Evolutionary conservation across 192 early-diverging fungal genomes (phyloP).

Genomic region (Linnemannia schmuckeri): DNA sequence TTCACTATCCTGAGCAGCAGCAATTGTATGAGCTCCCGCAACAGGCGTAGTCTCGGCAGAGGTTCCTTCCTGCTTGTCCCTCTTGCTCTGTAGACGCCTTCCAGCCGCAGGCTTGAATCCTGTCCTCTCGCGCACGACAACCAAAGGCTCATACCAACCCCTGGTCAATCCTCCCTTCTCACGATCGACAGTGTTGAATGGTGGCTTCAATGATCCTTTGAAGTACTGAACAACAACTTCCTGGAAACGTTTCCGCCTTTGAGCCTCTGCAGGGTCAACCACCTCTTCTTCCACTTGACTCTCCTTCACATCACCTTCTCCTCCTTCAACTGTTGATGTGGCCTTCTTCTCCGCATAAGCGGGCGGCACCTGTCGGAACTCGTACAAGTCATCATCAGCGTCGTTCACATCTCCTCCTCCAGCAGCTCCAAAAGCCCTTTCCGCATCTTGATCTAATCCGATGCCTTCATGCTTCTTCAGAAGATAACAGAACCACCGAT

Average conservation of each 20-base stretch:
- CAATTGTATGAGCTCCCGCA: not conserved
- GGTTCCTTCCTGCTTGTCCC: constrained; percentile 11
- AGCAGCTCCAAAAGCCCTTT: constrained; percentile 21
- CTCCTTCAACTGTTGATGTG: not conserved
- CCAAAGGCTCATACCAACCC: constrained; percentile 58
- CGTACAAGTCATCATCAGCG: constrained; percentile 35
- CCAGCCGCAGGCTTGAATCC: constrained; percentile 44
- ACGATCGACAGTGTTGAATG: constrained; percentile 74
- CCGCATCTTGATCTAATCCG: constrained; percentile 4
- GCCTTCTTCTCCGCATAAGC: constrained; percentile 34
- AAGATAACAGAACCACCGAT: constrained; percentile 71
- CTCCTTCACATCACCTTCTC: not conserved
- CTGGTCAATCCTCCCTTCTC: constrained; percentile 68
- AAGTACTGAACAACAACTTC: constrained; percentile 61
- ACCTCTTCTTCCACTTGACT: constrained; percentile 17
- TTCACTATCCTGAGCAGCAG: not conserved
- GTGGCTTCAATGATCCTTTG: constrained; percentile 71
- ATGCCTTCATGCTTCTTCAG: constrained; percentile 51
- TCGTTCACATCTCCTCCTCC: constrained; percentile 10
- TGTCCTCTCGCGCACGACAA: constrained; percentile 47
- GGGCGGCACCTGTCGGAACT: constrained; percentile 43
- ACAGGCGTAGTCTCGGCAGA: not conserved
- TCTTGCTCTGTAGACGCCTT: constrained; percentile 28
- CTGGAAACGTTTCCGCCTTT: constrained; percentile 47
- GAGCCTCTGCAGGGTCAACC: constrained; percentile 42